A percentile compares a stretch with the other conserved stretches of the same genome.
These are phyloP conservation scores for Paramarasmius palmivorus DNA, from an alignment of 1,284 basidiomycete genomes.

Conservation along the genomic window DNA sequence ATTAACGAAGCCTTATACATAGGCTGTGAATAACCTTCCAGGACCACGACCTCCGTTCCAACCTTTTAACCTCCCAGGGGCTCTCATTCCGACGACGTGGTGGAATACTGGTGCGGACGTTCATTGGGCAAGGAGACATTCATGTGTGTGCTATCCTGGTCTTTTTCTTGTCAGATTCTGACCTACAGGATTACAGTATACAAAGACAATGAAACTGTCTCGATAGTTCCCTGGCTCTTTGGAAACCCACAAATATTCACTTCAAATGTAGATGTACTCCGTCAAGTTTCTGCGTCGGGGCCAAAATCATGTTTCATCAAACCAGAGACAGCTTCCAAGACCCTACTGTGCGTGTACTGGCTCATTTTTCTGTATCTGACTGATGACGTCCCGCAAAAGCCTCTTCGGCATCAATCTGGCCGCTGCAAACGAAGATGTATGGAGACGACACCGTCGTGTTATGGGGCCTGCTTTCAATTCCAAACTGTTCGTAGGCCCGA, in stretches of 20 bases:
- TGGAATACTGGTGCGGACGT: conserved; percentile 16
- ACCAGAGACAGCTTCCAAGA: conserved; percentile 9
- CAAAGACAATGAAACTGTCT: conserved; percentile 13
- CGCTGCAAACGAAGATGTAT: conserved; percentile 13
- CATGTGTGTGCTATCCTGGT: conserved; percentile 5
- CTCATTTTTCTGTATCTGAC: not conserved
- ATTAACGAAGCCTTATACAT: too few species aligned
- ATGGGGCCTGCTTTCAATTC: conserved; percentile 18
- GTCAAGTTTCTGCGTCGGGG: conserved; percentile 12
- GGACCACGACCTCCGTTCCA: conserved; percentile 26
- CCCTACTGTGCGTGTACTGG: conserved; percentile 3
- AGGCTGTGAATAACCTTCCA: conserved; percentile 22
- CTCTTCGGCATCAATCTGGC: conserved; percentile 15
- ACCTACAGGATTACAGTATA: conserved; percentile 2
- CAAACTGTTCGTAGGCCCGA: not conserved
- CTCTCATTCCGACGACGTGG: conserved; percentile 22
- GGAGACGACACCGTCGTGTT: conserved; percentile 15
- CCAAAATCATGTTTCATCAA: conserved; percentile 13
- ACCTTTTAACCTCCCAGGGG: conserved; percentile 24
- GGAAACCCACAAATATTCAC: conserved; percentile 13
- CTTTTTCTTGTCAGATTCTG: not conserved
- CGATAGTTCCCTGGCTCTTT: conserved; percentile 11
- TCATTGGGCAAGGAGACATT: conserved; percentile 13
- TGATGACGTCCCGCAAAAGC: not conserved
- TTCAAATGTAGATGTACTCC: conserved; percentile 15